Percentiles rank a stretch among this genome's conserved stretches.
Conservation (phyloP, 352 stramenopile species). For the Phytophthora tentaculata region DNA sequence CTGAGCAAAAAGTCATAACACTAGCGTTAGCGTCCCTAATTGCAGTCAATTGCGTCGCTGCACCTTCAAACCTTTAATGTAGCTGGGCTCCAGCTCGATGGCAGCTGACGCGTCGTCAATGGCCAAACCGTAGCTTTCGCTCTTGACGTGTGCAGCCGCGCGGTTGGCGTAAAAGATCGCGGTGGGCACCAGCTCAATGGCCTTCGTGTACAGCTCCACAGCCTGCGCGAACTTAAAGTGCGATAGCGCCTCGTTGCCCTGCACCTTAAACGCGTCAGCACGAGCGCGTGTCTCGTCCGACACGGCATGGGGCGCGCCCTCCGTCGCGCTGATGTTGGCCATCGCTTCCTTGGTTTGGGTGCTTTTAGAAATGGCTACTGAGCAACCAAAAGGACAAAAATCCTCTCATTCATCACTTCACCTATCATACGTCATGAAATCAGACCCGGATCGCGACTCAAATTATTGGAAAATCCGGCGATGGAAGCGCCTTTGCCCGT, state of each 20-base stretch:
- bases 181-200: conserved; percentile 88
- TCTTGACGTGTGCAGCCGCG: conserved; percentile 97
- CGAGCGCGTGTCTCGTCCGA: conserved; percentile 66
- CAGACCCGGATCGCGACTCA: conserved; percentile 2
- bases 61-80: conserved; percentile 91
- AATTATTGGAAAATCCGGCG: conserved; percentile 20
- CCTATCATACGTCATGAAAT: conserved; percentile 21
- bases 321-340: conserved; percentile 51
- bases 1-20: conserved; percentile 24
- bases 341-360: conserved; percentile 30
- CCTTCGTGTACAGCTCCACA: conserved; percentile 89
- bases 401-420: conserved; percentile 12
- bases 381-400: not conserved
- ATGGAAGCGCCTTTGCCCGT: conserved; percentile 37
- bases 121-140: conserved; percentile 98
- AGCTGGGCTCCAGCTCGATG: conserved; percentile 94
- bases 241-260: conserved; percentile 86
- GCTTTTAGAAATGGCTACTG: conserved; percentile 9
- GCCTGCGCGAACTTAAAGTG: conserved; percentile 86
- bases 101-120: conserved; percentile 96
- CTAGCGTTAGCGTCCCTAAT: not conserved
- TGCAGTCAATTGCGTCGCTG: not conserved
- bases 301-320: conserved; percentile 57
- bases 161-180: conserved; percentile 96
- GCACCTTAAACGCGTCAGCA: conserved; percentile 81